These are phyloP conservation scores for Fraxinus velutina DNA, from an alignment of 305 asterid genomes.

Conservation along the genomic window DNA sequence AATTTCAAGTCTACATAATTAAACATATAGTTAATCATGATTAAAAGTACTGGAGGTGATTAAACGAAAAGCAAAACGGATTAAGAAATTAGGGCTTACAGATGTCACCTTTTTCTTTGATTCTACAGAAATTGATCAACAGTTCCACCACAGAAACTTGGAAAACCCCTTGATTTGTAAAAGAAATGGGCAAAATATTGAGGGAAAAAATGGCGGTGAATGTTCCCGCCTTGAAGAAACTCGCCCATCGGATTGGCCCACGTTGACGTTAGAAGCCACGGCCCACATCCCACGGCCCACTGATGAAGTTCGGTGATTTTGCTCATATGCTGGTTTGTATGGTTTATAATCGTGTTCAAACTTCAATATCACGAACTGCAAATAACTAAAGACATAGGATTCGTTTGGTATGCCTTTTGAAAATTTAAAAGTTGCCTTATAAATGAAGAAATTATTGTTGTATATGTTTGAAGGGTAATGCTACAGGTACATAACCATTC, in stretches of 20 bases:
- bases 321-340: background rate
- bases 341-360: background rate
- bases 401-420: background rate
- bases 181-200: background rate
- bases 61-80: background rate
- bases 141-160: background rate
- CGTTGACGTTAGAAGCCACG: background rate
- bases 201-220: slow-evolving; percentile 33
- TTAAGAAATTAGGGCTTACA: slow-evolving; percentile 10
- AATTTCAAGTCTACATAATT: slow-evolving; percentile 1
- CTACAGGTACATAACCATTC: no score
- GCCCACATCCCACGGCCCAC: background rate
- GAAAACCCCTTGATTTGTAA: slow-evolving; percentile 8
- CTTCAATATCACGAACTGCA: background rate
- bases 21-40: background rate
- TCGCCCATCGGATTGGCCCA: background rate
- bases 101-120: slow-evolving; percentile 5
- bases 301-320: background rate
- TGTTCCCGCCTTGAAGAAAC: slow-evolving; percentile 43
- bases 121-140: background rate
- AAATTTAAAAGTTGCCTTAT: background rate
- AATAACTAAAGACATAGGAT: background rate
- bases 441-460: background rate
- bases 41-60: background rate
- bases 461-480: background rate